phyloP scores from a whole-genome alignment of 73 alveolate genomes.

The Paramecium pentaurelia region DNA sequence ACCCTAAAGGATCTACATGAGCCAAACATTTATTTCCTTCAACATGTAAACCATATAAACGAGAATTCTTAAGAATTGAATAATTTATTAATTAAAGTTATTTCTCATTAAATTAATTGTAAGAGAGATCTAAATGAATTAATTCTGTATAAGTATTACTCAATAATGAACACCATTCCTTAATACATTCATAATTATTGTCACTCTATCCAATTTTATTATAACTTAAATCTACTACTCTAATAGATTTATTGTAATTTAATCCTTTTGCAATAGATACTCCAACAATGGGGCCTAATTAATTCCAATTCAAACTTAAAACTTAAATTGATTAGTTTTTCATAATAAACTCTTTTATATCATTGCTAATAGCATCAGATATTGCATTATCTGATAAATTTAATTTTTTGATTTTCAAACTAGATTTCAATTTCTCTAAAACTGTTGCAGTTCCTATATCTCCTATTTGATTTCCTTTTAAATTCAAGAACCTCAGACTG shows the following conservation, averaged over 20 bases:
- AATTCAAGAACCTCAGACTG: background rate
- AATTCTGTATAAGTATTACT: background rate
- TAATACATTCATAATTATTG: background rate
- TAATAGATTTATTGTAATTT: background rate
- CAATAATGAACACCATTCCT: background rate
- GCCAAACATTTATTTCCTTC: slow-evolving; percentile 27
- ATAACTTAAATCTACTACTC: background rate
- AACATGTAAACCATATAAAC: background rate
- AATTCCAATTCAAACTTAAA: background rate
- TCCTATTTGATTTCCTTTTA: background rate
- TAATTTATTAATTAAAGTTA: background rate
- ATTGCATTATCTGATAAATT: background rate
- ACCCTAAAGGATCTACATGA: background rate
- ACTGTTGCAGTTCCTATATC: background rate
- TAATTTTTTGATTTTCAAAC: background rate
- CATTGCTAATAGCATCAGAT: background rate
- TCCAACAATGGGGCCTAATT: background rate
- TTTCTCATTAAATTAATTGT: slow-evolving; percentile 1
- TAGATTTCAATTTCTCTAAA: background rate
- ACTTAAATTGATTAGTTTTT: background rate
- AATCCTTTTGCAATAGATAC: background rate
- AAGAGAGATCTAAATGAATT: background rate
- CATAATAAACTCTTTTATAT: background rate
- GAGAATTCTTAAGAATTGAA: background rate
- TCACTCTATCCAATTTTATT: background rate